Evolutionary conservation across 2,329 filamentous ascomycete species (phyloP).

Genomic region (Trichothecium roseum): DNA sequence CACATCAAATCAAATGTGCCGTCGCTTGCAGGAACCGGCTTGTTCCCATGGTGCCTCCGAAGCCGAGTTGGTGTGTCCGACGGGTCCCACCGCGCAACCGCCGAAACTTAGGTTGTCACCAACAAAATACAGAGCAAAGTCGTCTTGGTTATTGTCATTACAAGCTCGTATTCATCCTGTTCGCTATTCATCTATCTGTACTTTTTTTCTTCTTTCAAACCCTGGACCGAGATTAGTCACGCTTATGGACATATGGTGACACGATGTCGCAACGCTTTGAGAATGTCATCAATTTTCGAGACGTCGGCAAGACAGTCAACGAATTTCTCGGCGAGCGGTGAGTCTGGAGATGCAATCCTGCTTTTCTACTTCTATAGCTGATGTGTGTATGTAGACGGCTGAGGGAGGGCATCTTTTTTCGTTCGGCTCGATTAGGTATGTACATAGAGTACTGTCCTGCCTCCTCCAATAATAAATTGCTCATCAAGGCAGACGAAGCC

Average conservation of each 20-base stretch:
- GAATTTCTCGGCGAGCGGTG: conserved; percentile 43
- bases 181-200: no score
- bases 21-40: no score
- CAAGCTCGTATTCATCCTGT: no score
- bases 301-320: conserved; percentile 62
- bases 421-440: conserved; percentile 56
- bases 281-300: conserved; percentile 60
- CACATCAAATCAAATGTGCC: no score
- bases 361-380: conserved; percentile 1
- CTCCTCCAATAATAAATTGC: background rate
- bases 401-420: conserved; percentile 54
- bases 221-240: no score
- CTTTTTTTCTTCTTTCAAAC: no score
- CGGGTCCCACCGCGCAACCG: no score
- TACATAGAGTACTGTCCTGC: conserved; percentile 3
- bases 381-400: conserved; percentile 27
- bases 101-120: no score
- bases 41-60: no score
- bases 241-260: conserved; percentile 4
- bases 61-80: no score
- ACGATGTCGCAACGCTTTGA: conserved; percentile 10
- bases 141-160: no score
- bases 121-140: no score
- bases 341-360: conserved; percentile 8
- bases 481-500: conserved; percentile 49